These are phyloP conservation scores for Decorospora gaudefroyi DNA, from an alignment of 2,329 filamentous ascomycete genomes.

Conservation along the genomic window DNA sequence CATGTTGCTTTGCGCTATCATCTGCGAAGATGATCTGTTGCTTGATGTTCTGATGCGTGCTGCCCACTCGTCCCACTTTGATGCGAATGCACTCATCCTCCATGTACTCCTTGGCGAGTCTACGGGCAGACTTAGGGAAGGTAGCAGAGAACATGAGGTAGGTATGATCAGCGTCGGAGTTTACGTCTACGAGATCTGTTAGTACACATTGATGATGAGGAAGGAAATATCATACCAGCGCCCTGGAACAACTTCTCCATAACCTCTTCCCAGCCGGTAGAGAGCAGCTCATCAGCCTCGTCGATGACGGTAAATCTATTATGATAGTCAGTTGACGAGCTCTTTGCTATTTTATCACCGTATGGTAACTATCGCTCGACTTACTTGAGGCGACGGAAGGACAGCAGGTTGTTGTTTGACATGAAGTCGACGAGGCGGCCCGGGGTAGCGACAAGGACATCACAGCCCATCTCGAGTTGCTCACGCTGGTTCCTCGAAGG, in stretches of 20 bases:
- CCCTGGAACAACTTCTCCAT: conserved; percentile 77
- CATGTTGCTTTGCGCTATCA: conserved; percentile 67
- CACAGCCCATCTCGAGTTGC: conserved; percentile 81
- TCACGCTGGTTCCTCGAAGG: conserved; percentile 70
- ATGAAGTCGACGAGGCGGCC: conserved; percentile 88
- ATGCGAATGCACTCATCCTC: conserved; percentile 75
- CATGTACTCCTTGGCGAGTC: conserved; percentile 77
- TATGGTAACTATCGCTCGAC: too few relatives aligned
- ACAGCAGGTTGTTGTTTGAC: conserved; percentile 68
- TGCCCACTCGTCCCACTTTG: conserved; percentile 84
- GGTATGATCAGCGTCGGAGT: conserved; percentile 70
- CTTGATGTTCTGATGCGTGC: conserved; percentile 78
- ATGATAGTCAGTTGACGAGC: neutral
- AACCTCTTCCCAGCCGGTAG: conserved; percentile 75
- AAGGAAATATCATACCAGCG: conserved; percentile 70
- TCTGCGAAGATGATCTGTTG: conserved; percentile 74
- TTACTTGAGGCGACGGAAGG: conserved; percentile 75
- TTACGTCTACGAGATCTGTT: conserved; percentile 60
- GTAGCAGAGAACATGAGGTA: conserved; percentile 93
- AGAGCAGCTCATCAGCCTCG: conserved; percentile 92
- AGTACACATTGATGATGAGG: conserved; percentile 11
- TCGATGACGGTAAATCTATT: conserved; percentile 60
- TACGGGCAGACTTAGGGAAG: conserved; percentile 78
- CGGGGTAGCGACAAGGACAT: conserved; percentile 84
- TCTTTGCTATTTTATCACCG: neutral